Evolutionary conservation across 1,284 basidiomycete species (phyloP), one percentile per base, ranked within the genome.

Genomic region (Ceratobasidium sp.): DNA sequence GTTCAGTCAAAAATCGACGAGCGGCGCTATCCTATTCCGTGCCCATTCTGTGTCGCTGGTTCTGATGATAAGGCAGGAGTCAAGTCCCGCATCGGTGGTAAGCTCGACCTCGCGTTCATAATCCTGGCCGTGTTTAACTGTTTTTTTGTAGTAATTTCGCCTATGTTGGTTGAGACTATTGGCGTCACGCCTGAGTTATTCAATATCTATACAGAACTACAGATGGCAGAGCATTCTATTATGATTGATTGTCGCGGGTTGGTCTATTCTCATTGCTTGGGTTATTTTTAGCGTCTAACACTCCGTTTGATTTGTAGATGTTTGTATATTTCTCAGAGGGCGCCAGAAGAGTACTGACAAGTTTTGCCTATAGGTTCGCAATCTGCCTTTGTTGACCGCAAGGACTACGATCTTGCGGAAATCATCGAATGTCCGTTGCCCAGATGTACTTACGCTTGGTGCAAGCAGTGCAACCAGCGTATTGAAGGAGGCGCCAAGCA

Each of bases 11-110:
- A 88, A 82, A 84, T 93, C 28, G 82, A 85, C 5, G 88, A 91
- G 61, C 88, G 87, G 77, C 86, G 87, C 15, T 92, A 88, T 79
- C 91, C 92, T 0, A 88, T 93, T 56, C 80, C 88, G 4, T 93
- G 92, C 81, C 92, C 92, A 0, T 81, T 85, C 13, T 93, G 92
- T 54, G 64, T 66, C 7, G 64, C 52, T 23, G 52, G 54, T 20
- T 23, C 50, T 20, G 64, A 67, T 42, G 40, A 56, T 15, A 56
- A 28, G 2, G 5, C 20, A 3, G 38, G 23, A 42, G 10, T 33
- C 0, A 69, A 56, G 52, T 23, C 62, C 54, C 48, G 48, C n/a
- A 85, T 86, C 54, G 84, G 85, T 78, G 83, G 88, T 88, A 78
- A 77, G 87, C 82, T 10, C 13, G 2, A n/a, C 26, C 5, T 42